Evolutionary conservation across 352 stramenopile genomes (phyloP).

Genomic region (Globisporangium nodosum): DNA sequence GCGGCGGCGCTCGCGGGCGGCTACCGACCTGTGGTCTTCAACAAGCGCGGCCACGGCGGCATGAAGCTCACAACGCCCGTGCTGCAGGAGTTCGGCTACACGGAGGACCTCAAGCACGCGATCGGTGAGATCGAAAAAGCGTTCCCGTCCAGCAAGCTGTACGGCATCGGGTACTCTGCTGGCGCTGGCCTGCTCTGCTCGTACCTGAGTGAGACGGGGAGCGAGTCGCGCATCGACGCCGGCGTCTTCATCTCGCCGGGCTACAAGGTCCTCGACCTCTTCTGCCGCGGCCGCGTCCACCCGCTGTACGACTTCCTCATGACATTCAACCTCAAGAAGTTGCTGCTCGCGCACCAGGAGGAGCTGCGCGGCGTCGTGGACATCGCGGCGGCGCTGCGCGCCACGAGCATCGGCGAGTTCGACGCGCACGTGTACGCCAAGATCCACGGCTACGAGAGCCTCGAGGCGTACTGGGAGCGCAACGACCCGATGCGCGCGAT

Average conservation of each 20-base stretch:
- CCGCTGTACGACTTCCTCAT: constrained; percentile 75
- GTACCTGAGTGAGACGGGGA: constrained; percentile 62
- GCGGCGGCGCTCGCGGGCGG: constrained; percentile 49
- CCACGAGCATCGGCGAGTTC: constrained; percentile 60
- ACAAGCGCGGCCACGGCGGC: constrained; percentile 76
- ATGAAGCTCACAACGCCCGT: constrained; percentile 53
- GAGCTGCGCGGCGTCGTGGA: constrained; percentile 46
- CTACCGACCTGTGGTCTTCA: constrained; percentile 80
- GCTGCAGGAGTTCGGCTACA: constrained; percentile 68
- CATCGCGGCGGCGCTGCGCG: constrained; percentile 32
- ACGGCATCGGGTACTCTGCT: constrained; percentile 69
- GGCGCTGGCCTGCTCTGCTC: constrained; percentile 64
- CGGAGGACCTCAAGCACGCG: constrained; percentile 46
- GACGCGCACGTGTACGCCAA: constrained; percentile 78
- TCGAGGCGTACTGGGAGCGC: constrained; percentile 59
- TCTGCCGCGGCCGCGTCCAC: constrained; percentile 59
- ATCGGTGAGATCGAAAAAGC: constrained; percentile 41
- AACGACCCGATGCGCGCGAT: constrained; percentile 78
- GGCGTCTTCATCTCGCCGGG: constrained; percentile 70
- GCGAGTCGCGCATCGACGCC: constrained; percentile 39
- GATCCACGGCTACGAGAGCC: constrained; percentile 63
- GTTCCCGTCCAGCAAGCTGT: constrained; percentile 47
- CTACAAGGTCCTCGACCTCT: constrained; percentile 74
- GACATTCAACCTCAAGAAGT: constrained; percentile 67
- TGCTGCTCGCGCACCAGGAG: constrained; percentile 44